Percentiles rank a stretch among this genome's conserved stretches.
Conservation (phyloP, 257 asterid genomes). For the Solanum medicagineum region DNA sequence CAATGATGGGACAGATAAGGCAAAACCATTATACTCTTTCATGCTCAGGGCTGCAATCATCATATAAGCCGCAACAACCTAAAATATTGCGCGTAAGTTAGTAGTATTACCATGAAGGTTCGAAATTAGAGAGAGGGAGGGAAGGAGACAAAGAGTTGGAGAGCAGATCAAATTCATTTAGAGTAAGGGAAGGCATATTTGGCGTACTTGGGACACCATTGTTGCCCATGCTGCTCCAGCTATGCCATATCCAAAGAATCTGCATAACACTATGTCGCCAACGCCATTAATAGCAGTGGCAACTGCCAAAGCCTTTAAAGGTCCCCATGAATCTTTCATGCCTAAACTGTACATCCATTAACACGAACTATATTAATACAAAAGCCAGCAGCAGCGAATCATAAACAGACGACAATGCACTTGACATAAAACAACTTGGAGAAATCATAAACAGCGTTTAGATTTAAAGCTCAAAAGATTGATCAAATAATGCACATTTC, state of each 20-base stretch:
- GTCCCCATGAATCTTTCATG: slow-evolving; percentile 99
- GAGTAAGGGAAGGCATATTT: neutral
- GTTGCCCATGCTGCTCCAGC: slow-evolving; percentile 99
- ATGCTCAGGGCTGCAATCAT: slow-evolving; percentile 64
- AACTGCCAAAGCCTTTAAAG: slow-evolving; percentile 79
- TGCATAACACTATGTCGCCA: slow-evolving; percentile 81
- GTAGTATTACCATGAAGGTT: neutral
- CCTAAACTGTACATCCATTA: slow-evolving; percentile 53
- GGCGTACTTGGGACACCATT: slow-evolving; percentile 79
- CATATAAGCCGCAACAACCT: slow-evolving; percentile 95
- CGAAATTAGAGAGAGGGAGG: neutral
- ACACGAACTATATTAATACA: neutral
- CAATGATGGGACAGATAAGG: slow-evolving; percentile 67
- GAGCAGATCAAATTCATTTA: neutral
- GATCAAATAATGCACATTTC: neutral
- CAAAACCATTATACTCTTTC: slow-evolving; percentile 81
- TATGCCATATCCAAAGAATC: slow-evolving; percentile 75
- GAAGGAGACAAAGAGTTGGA: neutral
- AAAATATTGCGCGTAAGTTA: slow-evolving; percentile 1
- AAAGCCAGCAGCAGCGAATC: neutral
- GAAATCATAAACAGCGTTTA: neutral
- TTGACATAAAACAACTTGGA: neutral
- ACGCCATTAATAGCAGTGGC: slow-evolving; percentile 76
- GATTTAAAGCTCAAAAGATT: neutral
- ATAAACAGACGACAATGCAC: neutral